phyloP scores from a whole-genome alignment of 2,329 filamentous ascomycete genomes.

The Aspergillus sp. region DNA sequence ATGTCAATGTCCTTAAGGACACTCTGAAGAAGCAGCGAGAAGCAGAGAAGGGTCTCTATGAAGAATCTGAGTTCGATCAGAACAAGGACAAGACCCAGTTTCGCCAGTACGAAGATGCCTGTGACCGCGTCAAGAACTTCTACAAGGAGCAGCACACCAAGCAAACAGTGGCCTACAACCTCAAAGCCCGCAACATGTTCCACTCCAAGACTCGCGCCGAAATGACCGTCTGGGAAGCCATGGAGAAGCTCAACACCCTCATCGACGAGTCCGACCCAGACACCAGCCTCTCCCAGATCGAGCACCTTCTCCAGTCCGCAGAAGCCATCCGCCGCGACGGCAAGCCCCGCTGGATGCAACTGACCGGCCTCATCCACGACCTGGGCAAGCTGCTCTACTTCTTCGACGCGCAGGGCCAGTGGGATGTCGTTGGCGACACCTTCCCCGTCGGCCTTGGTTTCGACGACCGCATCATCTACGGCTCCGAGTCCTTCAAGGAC shows the following conservation, averaged over 20 bases:
- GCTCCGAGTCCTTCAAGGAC: conserved; percentile 61
- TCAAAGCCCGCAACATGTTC: conserved; percentile 68
- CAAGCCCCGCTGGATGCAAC: conserved; percentile 44
- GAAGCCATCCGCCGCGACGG: conserved; percentile 79
- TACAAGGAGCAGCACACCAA: conserved; percentile 66
- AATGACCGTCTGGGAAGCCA: conserved; percentile 86
- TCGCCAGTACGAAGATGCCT: conserved; percentile 75
- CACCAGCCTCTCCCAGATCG: conserved; percentile 78
- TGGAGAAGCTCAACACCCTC: conserved; percentile 85
- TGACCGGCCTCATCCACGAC: conserved; percentile 43
- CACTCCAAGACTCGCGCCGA: conserved; percentile 60
- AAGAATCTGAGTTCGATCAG: conserved; percentile 61
- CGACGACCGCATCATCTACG: conserved; percentile 71
- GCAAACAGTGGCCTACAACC: conserved; percentile 62
- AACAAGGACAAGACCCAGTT: conserved; percentile 74
- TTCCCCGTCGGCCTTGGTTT: conserved; percentile 43
- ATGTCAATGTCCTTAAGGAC: conserved; percentile 55
- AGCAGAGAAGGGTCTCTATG: conserved; percentile 40
- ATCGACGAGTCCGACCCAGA: conserved; percentile 90
- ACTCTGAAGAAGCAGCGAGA: conserved; percentile 44
- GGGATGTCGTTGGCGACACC: conserved; percentile 74
- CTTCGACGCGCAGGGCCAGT: conserved; percentile 74
- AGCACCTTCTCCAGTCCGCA: conserved; percentile 80
- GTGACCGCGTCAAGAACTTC: conserved; percentile 78
- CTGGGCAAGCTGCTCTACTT: conserved; percentile 43